Evolutionary conservation across 176 grass and related monocot genomes (phyloP).

Genomic region (Saccharum officinarum): DNA sequence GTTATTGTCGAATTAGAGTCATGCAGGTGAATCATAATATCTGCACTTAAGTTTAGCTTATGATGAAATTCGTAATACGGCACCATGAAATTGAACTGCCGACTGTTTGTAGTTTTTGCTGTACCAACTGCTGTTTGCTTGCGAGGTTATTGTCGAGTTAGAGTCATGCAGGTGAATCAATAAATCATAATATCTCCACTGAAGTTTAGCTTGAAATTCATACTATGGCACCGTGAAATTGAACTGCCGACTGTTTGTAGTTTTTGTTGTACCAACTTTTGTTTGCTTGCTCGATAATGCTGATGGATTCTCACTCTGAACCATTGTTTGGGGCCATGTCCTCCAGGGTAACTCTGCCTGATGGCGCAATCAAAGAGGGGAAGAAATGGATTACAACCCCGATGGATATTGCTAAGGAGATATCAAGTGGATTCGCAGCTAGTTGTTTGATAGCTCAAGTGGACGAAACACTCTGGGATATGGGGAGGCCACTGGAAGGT

Average conservation of each 20-base stretch:
- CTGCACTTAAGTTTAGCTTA: not conserved
- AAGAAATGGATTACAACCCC: conserved; percentile 85
- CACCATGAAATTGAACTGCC: not conserved
- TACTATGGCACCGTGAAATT: not conserved
- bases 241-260: not conserved
- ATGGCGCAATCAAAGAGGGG: conserved; percentile 73
- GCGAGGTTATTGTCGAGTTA: not conserved
- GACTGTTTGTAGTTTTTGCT: not conserved
- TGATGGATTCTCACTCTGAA: not conserved
- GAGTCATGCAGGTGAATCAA: not conserved
- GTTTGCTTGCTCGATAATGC: not conserved
- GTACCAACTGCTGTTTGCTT: too few species aligned
- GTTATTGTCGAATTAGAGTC: not conserved
- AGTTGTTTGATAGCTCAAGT: conserved; percentile 91
- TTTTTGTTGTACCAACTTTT: not conserved
- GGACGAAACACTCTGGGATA: conserved; percentile 84
- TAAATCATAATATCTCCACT: not conserved
- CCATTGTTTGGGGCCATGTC: not conserved
- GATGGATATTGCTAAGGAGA: conserved; percentile 82
- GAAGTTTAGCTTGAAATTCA: not conserved
- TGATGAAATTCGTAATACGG: not conserved
- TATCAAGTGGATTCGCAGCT: conserved; percentile 77
- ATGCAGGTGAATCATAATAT: not conserved
- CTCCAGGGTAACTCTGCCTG: conserved; percentile 68
- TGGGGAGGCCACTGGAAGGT: conserved; percentile 83